Conservation (phyloP, 1,284 basidiomycete genomes). For the Cutaneotrichosporon curvatum region DNA sequence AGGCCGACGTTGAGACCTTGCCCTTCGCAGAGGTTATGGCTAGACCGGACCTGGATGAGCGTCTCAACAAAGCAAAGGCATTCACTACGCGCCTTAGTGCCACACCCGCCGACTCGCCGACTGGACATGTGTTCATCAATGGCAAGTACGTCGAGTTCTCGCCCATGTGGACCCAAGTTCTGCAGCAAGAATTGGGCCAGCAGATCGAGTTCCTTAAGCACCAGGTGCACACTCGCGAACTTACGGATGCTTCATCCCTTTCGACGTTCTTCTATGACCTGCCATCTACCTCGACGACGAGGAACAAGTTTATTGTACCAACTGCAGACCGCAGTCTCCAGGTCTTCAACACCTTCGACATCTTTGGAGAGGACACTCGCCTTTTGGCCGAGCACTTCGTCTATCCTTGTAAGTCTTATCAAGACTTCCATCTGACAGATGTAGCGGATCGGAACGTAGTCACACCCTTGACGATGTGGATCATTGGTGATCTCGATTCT, state of each 20-base stretch:
- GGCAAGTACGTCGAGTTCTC: slow-evolving; percentile 59
- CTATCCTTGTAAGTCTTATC: slow-evolving; percentile 53
- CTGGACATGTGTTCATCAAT: slow-evolving; percentile 65
- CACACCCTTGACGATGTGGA: slow-evolving; percentile 53
- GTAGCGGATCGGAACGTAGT: slow-evolving; percentile 13
- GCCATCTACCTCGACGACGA: slow-evolving; percentile 58
- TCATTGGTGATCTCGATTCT: slow-evolving; percentile 74
- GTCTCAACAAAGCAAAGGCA: slow-evolving; percentile 14
- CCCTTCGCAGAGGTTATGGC: slow-evolving; percentile 46
- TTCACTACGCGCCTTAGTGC: slow-evolving; percentile 35
- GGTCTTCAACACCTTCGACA: slow-evolving; percentile 25
- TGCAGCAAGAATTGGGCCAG: slow-evolving; percentile 31
- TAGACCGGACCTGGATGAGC: slow-evolving; percentile 30
- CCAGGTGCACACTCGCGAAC: background rate
- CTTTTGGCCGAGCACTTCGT: slow-evolving; percentile 51
- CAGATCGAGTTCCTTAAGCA: too few relatives aligned
- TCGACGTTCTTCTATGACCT: slow-evolving; percentile 83
- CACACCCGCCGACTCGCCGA: slow-evolving; percentile 20
- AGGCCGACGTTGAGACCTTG: slow-evolving; percentile 13
- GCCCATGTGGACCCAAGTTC: slow-evolving; percentile 43
- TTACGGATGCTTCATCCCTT: slow-evolving; percentile 49
- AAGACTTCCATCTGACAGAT: slow-evolving; percentile 21
- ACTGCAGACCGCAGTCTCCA: slow-evolving; percentile 24
- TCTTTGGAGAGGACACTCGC: slow-evolving; percentile 24
- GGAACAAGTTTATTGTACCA: slow-evolving; percentile 54